Base-by-base conservation (phyloP, 2,329 filamentous ascomycete genomes). In the Curvularia hawaiiensis region DNA sequence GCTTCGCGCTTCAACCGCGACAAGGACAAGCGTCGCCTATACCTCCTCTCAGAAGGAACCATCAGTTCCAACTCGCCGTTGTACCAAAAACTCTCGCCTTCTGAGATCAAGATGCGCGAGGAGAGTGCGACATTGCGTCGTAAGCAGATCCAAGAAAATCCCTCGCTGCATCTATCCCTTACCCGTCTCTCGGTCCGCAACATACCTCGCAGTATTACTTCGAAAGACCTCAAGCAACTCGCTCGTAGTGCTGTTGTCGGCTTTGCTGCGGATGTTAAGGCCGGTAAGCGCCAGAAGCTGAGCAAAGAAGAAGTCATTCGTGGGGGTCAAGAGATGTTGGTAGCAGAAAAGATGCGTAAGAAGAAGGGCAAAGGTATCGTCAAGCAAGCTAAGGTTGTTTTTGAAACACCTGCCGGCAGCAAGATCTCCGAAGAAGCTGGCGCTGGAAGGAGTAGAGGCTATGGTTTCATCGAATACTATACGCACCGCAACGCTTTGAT, bases 381-480 rank as follows among this genome's bases (percentile, higher is more conserved):
- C 43, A 90, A 87, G 68, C 95, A 99, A 79, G 90, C 94, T 54
- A 99, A 97, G 82, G 86, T 99, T 53, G 90, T 98, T 38, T 98
- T 95, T 70, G 95, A 99, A 79, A 90, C 89, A 54, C 85, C 85
- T 35, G 88, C 95, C 66, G 95, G 95, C 45, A 87, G 87, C 70
- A 98, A 97, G 79, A 87, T 97, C 14, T 78, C 84, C 9, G 92
- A 96, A 78, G 83, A 85, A 43, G 87, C 82, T 50, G 92, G 90
- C 8, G 92, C 88, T 7, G 93, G 93, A 46, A 86, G 90, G 73
- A 95, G 90, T 74, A 86, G 94, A 74, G 95, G 95, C 5, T 99
- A 99, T 75, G 95, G 96, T 12, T 99, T 99, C 80, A 90, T 99
- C 65, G 95, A 99, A 79, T 99, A 97, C 78, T 90, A 88, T 63